Base-by-base conservation (phyloP, 169 alveolate species). In the Plasmodium gaboni region DNA sequence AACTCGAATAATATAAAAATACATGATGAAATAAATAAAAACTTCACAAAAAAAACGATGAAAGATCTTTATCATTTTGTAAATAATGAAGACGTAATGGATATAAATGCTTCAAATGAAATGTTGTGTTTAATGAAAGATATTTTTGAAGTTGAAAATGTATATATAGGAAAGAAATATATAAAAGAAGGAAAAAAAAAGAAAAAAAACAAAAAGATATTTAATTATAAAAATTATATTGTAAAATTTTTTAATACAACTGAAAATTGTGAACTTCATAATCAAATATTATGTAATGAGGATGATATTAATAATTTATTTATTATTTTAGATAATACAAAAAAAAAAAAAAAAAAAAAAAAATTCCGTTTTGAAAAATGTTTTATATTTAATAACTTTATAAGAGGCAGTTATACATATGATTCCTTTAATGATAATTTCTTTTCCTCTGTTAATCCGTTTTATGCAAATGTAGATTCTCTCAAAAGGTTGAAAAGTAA, bases 21-120 rank as follows among this genome's bases (percentile, higher is more conserved):
- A 80, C 69, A 70, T 28, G 90, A 80, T 55, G 90, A 67, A 15
- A 80, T 80, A 80, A 64, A 67, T 51, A 80, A 53, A 53, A 68
- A 68, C 15, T 80, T 80, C 13, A 19, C 44, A 38, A 38, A 80
- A 67, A 80, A 67, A 24, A 38, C 22, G 24, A 26, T 80, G 42
- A 60, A 70, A 55, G 90, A 80, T 67, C 24, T 80, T n/a, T 80
- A 80, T 46, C 15, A 70, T 12, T 55, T 67, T 59, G 53, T 24
- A 6, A 44, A 53, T 2, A 65, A 46, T 55, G 60, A 59, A 15
- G 48, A 53, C 1, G n/a, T 32, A 2, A 46, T 22, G 24, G 15
- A 38, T 24, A 67, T 15, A 8, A 80, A 65, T 22, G 50, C 51
- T 9, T 68, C 46, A 28, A 46, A 12, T n/a, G 48, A 38, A 15